Conservation (phyloP, 306 rosid species). For the Quercus rubra region DNA sequence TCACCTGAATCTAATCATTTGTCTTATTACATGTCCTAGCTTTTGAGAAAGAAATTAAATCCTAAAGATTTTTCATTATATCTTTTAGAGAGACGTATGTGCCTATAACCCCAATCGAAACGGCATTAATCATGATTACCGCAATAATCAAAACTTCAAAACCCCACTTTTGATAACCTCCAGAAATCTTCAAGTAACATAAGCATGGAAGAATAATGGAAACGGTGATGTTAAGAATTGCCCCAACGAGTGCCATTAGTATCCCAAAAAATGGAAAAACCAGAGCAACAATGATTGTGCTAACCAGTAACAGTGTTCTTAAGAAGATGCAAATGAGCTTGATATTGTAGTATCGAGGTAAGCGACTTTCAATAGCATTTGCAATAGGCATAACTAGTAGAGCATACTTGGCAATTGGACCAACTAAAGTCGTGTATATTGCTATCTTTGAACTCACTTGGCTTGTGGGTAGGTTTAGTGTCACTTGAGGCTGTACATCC, state of each 20-base stretch:
- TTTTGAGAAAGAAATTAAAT: not conserved
- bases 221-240: not conserved
- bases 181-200: not conserved
- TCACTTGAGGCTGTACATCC: not conserved
- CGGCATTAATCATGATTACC: not conserved
- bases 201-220: slow-evolving; percentile 3
- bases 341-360: too few relatives aligned
- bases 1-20: too few relatives aligned
- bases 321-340: too few relatives aligned
- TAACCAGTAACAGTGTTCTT: not conserved
- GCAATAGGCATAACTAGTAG: not conserved
- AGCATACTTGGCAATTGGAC: not conserved
- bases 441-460: not conserved
- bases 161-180: not conserved
- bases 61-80: not conserved
- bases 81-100: not conserved
- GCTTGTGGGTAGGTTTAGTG: not conserved
- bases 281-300: not conserved
- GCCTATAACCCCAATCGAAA: not conserved
- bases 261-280: not conserved
- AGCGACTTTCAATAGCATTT: not conserved
- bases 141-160: not conserved
- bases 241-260: slow-evolving; percentile 3
- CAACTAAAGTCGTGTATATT: not conserved
- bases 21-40: too few relatives aligned